Evolutionary conservation across 148 eudicot species (phyloP).

Genomic region (Camellia sinensis): DNA sequence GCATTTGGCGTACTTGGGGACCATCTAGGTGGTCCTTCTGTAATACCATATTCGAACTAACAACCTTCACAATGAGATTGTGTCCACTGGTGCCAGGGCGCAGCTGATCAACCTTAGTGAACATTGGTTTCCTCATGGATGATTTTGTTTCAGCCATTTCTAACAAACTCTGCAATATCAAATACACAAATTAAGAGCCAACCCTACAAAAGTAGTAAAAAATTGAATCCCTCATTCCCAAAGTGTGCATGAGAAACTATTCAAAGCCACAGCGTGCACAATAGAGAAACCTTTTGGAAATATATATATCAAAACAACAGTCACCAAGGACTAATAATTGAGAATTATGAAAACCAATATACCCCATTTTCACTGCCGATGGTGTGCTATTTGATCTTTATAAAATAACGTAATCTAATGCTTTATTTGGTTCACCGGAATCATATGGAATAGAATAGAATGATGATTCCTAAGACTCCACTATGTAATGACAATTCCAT

Average conservation of each 20-base stretch:
- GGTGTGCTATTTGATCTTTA: background rate
- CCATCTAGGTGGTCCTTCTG: conserved; percentile 33
- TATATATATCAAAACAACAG: background rate
- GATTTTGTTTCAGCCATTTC: conserved; percentile 28
- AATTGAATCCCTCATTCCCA: background rate
- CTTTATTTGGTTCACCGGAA: background rate
- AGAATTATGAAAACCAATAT: background rate
- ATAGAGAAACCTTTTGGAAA: background rate
- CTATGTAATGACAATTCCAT: no score
- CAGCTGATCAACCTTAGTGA: conserved; percentile 34
- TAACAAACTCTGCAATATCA: conserved; percentile 10
- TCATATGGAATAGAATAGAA: no score
- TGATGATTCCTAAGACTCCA: no score
- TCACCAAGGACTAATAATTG: background rate
- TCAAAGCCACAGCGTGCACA: background rate
- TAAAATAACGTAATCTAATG: background rate
- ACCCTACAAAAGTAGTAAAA: background rate
- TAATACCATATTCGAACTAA: conserved; percentile 31
- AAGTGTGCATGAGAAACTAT: background rate
- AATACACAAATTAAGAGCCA: background rate
- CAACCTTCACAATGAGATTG: conserved; percentile 30
- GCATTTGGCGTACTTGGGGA: conserved; percentile 29
- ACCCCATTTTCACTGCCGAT: background rate
- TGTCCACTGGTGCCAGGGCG: conserved; percentile 37
- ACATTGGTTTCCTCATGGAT: conserved; percentile 34